phyloP scores from a whole-genome alignment of 192 early-diverging fungal species.

The Chytriomyces confervae region DNA sequence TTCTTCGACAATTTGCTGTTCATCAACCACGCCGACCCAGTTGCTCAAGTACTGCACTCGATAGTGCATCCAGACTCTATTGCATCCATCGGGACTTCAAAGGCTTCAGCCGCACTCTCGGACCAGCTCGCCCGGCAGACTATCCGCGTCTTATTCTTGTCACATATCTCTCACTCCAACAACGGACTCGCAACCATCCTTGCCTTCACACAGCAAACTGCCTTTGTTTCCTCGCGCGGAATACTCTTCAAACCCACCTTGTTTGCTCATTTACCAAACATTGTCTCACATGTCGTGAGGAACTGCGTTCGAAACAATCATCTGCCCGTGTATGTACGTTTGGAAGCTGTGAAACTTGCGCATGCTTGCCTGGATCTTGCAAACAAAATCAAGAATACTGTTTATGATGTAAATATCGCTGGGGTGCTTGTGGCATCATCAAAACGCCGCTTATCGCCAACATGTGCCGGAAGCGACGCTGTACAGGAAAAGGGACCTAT shows the following conservation, averaged over 20 bases:
- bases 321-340: not conserved
- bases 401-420: slow-evolving; percentile 12
- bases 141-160: too few species aligned
- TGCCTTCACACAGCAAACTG: too few species aligned
- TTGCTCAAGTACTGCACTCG: too few species aligned
- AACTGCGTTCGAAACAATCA: not conserved
- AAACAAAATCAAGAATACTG: slow-evolving; percentile 20
- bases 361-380: not conserved
- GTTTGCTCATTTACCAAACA: not conserved
- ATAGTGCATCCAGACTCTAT: too few species aligned
- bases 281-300: not conserved
- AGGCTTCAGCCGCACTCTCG: too few species aligned
- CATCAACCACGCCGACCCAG: too few species aligned
- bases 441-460: not conserved
- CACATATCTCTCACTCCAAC: too few species aligned
- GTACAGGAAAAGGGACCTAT: not conserved
- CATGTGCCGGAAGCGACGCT: not conserved
- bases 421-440: slow-evolving; percentile 3
- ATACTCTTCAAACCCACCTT: not conserved
- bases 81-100: too few species aligned
- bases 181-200: too few species aligned
- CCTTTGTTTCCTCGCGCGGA: not conserved
- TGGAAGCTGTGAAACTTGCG: not conserved
- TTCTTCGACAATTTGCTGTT: too few species aligned
- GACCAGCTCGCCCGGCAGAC: too few species aligned